phyloP scores from a whole-genome alignment of 2,329 filamentous ascomycete species.

The Exutisphaerella laricina region DNA sequence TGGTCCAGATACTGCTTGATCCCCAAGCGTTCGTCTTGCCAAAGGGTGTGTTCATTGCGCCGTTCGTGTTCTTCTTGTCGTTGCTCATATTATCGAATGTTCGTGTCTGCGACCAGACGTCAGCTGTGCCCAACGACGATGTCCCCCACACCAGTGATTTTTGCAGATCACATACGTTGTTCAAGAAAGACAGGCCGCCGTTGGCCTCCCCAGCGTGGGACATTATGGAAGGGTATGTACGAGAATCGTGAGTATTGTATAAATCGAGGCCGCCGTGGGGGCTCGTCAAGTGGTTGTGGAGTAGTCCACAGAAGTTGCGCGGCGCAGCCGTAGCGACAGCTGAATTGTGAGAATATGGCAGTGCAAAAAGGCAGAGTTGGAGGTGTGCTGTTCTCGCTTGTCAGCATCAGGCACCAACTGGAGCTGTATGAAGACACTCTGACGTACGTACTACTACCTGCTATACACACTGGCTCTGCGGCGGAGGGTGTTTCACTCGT shows the following conservation, averaged over 20 bases:
- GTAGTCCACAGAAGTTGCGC: slow-evolving; percentile 6
- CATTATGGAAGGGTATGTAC: slow-evolving; percentile 29
- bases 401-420: slow-evolving; percentile 14
- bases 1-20: slow-evolving; percentile 29
- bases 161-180: slow-evolving; percentile 13
- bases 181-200: slow-evolving; percentile 21
- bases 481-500: background rate
- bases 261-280: slow-evolving; percentile 15
- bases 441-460: slow-evolving; percentile 3
- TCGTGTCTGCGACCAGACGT: slow-evolving; percentile 21
- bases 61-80: slow-evolving; percentile 21
- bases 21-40: slow-evolving; percentile 19
- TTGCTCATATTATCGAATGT: slow-evolving; percentile 20
- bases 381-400: slow-evolving; percentile 3
- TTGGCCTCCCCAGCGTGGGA: slow-evolving; percentile 24
- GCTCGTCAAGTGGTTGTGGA: slow-evolving; percentile 12
- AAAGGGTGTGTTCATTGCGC: slow-evolving; percentile 13
- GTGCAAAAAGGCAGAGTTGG: slow-evolving; percentile 4
- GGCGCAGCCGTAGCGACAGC: slow-evolving; percentile 4
- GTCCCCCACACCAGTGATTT: background rate
- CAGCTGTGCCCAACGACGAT: slow-evolving; percentile 3
- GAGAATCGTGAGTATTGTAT: slow-evolving; percentile 22
- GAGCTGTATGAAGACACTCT: no score
- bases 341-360: slow-evolving; percentile 1
- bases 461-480: slow-evolving; percentile 2